Evolutionary conservation across 163 green algal genomes (phyloP).

Genomic region (Botryococcus braunii): DNA sequence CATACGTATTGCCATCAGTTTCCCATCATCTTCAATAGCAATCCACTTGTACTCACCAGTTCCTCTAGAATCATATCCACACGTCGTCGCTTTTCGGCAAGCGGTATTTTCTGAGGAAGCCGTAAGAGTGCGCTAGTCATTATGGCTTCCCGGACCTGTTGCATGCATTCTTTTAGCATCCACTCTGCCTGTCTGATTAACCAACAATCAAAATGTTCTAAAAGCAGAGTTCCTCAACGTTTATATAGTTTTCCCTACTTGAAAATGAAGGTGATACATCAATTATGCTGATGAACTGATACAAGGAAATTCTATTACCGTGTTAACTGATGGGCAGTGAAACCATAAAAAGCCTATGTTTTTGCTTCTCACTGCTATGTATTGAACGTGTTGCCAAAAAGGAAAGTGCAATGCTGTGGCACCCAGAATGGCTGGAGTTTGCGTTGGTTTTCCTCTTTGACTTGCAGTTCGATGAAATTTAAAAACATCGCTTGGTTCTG

Average conservation of each 20-base stretch:
- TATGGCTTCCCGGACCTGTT: constrained; percentile 53
- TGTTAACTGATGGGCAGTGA: background rate
- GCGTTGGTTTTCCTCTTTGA: background rate
- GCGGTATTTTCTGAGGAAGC: constrained; percentile 40
- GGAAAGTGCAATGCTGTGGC: too few relatives aligned
- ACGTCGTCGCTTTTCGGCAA: constrained; percentile 26
- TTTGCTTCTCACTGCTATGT: too few relatives aligned
- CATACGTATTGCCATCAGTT: background rate
- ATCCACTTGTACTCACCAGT: constrained; percentile 30
- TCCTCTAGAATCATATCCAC: constrained; percentile 54
- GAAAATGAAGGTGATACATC: background rate
- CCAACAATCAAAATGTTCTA: background rate
- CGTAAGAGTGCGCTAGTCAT: constrained; percentile 50
- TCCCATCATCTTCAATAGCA: background rate
- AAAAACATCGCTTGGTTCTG: constrained; percentile 7
- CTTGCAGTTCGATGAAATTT: background rate
- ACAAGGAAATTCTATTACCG: background rate
- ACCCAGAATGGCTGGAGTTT: too few relatives aligned
- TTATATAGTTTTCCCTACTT: background rate
- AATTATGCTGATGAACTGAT: background rate
- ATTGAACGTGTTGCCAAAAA: too few relatives aligned
- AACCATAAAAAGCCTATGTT: background rate
- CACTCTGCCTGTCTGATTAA: background rate
- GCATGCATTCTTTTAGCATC: background rate
- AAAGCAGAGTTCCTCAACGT: background rate